Base-by-base conservation (phyloP, 192 early-diverging fungal genomes). In the Diversispora eburnea region DNA sequence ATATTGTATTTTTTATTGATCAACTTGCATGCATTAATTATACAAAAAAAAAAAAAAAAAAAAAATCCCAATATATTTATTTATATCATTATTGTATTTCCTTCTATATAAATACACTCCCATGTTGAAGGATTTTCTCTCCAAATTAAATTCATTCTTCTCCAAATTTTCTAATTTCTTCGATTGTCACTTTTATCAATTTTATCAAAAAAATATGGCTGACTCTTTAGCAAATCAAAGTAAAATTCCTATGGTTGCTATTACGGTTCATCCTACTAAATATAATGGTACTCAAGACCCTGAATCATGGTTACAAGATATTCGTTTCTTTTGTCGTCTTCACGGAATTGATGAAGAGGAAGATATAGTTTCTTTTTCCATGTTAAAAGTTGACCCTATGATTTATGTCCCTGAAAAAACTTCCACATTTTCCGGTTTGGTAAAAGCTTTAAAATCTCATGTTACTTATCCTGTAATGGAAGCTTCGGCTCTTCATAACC, bases 281-380 rank as follows among this genome's bases (percentile, higher is more conserved):
- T 62, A 62, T 19, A 62, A 62, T 62, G 60, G 60, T 42, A 62
- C 60, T 62, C 60, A 62, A 43, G 60, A 62, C 60, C 60, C 60
- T 2, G 60, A 62, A 62, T 62, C 60, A 62, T 62, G 60, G 60
- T 43, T 62, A 62, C 60, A 62, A 62, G 60, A 62, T 62, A n/a
- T 62, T 4, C 25, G 60, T 15, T 62, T 62, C 22, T 62, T 62
- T 43, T 62, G 60, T 62, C 60, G 60, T 62, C 41, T 62, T n/a
- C 60, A 62, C 42, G 60, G 60, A 42, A 62, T 62, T 42, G 60
- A 62, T 15, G 60, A 62, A 41, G 61, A 63, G 17, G 41, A 41
- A n/a, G 61, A 63, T 42, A 63, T 63, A 63, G 61, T 63, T 43
- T 63, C 61, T 42, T 63, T 45, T 41, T 25, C 61, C 1, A 63